Conservation (phyloP, 768 basidiomycete species). For the Naganishia antarctica region DNA sequence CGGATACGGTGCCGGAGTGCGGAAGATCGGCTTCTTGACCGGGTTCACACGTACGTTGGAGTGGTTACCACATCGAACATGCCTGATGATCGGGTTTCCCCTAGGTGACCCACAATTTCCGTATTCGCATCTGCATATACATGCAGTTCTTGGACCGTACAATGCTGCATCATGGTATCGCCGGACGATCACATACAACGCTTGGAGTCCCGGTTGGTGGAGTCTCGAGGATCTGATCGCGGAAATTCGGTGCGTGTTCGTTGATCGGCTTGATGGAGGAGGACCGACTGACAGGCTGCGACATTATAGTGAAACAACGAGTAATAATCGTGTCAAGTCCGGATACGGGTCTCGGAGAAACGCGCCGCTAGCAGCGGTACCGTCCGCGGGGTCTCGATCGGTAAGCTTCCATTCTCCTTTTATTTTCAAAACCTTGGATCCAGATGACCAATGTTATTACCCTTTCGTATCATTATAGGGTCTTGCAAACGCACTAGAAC, state of each 20-base stretch:
- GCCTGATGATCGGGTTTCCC: neutral
- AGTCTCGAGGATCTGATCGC: conserved; percentile 23
- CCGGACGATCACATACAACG: neutral
- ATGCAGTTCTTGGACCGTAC: conserved; percentile 1
- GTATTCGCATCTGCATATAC: conserved; percentile 20
- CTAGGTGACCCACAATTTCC: conserved; percentile 24
- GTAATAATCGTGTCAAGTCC: conserved; percentile 23
- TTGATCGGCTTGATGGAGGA: neutral
- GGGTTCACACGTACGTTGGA: conserved; percentile 17
- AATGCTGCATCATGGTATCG: conserved; percentile 8
- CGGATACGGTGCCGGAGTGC: conserved; percentile 9
- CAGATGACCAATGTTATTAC: too few relatives aligned
- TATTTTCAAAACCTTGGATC: too few relatives aligned
- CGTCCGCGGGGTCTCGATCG: neutral
- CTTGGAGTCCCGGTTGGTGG: conserved; percentile 19
- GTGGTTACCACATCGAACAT: too few relatives aligned
- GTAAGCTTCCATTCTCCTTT: neutral
- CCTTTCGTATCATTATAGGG: neutral
- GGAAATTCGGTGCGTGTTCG: conserved; percentile 19
- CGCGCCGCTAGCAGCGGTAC: neutral
- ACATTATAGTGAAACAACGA: conserved; percentile 16
- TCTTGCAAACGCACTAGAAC: conserved; percentile 9
- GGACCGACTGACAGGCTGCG: neutral
- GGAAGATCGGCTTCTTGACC: conserved; percentile 16
- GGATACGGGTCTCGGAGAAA: conserved; percentile 12